These are phyloP conservation scores for Hypoxylon sp. DNA, from an alignment of 2,329 filamentous ascomycete species.

Conservation along the genomic window DNA sequence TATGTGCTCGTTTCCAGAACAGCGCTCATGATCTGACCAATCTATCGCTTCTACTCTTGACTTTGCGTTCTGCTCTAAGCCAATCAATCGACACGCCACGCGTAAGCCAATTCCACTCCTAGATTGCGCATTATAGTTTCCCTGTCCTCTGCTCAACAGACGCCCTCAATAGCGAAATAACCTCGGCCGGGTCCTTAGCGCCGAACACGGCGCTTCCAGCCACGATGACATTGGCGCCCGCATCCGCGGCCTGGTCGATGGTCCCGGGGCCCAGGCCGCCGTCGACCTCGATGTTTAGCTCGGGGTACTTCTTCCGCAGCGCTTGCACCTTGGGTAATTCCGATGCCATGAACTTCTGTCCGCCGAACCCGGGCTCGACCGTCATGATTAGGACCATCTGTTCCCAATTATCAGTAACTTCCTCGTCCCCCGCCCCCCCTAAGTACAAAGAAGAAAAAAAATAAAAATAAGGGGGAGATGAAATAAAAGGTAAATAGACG, in stretches of 20 bases:
- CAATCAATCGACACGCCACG: background rate
- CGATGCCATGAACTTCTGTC: conserved; percentile 98
- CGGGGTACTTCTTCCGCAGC: conserved; percentile 85
- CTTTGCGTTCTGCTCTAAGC: background rate
- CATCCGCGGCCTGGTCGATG: conserved; percentile 93
- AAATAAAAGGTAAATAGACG: conserved; percentile 6
- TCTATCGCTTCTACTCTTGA: background rate
- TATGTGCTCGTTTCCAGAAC: background rate
- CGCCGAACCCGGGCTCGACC: conserved; percentile 96
- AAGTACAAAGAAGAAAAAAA: too few species aligned
- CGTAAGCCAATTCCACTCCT: background rate
- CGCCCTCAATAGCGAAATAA: conserved; percentile 85
- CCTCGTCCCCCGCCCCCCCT: too few species aligned
- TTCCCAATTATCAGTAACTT: background rate
- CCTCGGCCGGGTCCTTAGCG: conserved; percentile 87
- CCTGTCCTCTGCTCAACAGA: conserved; percentile 76
- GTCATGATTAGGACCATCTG: conserved; percentile 99
- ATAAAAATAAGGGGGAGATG: background rate
- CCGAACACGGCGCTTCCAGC: conserved; percentile 97
- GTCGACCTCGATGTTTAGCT: conserved; percentile 97
- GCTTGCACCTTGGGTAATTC: conserved; percentile 94
- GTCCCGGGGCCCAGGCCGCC: conserved; percentile 90
- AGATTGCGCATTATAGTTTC: conserved; percentile 54
- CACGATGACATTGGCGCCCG: conserved; percentile 97
- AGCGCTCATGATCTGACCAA: background rate